Evolutionary conservation across 2,329 filamentous ascomycete species (phyloP).

Genomic region (Curvularia hawaiiensis): DNA sequence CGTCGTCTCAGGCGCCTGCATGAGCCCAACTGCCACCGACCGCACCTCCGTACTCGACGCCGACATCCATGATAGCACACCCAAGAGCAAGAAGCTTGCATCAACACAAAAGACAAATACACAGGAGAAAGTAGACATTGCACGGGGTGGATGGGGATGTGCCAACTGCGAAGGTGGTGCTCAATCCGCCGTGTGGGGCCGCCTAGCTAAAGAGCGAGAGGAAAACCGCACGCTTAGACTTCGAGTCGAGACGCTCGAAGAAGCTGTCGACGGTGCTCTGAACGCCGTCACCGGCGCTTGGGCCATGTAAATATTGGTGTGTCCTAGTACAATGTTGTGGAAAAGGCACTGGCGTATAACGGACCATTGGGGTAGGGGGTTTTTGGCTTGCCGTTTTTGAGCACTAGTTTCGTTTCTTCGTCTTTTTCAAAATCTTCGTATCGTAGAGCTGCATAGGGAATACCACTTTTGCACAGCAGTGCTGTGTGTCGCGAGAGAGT

Average conservation of each 20-base stretch:
- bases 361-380: constrained; percentile 6
- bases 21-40: constrained; percentile 44
- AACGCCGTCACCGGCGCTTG: constrained; percentile 54
- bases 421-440: not conserved
- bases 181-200: constrained; percentile 57
- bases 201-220: constrained; percentile 57
- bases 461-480: constrained; percentile 2
- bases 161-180: constrained; percentile 45
- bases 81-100: constrained; percentile 41
- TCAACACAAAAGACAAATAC: constrained; percentile 33
- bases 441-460: not conserved
- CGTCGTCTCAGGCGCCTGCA: constrained; percentile 47
- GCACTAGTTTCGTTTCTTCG: not conserved
- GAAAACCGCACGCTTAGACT: constrained; percentile 61
- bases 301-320: constrained; percentile 23
- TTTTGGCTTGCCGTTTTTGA: not conserved
- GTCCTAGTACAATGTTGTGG: constrained; percentile 9
- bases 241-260: constrained; percentile 59
- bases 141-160: constrained; percentile 39
- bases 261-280: constrained; percentile 61
- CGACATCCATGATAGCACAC: constrained; percentile 38
- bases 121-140: constrained; percentile 44
- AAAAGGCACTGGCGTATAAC: constrained; percentile 11
- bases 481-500: not conserved
- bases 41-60: constrained; percentile 43